Evolutionary conservation across 768 basidiomycete genomes (phyloP), one percentile per base, ranked within the genome.

Genomic region (Ramaria sp.): DNA sequence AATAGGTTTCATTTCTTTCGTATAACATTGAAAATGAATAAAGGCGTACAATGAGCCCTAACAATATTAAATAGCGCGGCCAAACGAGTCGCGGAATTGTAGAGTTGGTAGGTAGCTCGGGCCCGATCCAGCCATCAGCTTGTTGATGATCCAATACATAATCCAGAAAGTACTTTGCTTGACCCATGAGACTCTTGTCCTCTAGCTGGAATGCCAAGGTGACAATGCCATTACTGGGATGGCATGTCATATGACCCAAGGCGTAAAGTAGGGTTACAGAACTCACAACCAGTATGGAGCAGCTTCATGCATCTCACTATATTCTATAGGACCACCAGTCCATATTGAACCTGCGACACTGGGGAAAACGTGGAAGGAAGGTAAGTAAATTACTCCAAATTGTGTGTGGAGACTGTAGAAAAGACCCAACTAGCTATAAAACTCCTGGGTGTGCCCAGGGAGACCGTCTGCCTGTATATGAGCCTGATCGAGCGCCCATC

Each of bases 391-490:
- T 10, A 34, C 52, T 15, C 19, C n/a, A 4, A 20, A 43, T 12
- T 2, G 1, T 24, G 11, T 37, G 27, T 5, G 27, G 5, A 27
- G 27, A 2, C 27, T 27, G 27, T 27, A 27, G 27, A 27, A 2
- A 27, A 27, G 9, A 20, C 6, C 2, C 20, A 24, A 54, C 53
- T 56, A 56, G 54, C 47, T 45, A 20, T 56, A 56, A 34, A 46
- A 56, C 31, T 56, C 56, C 22, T 57, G 47, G 15, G 17, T 48
- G 46, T 57, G 56, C 10, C 56, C 49, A 30, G 56, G 48, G 4
- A 57, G n/a, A 5, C 56, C 49, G 39, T 50, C 37, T 42, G 31
- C 45, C 24, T 48, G 43, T 37, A 48, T 22, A 20, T 56, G 33
- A 4, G 34, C 45, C 34, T 57, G 56, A 48, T 51, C 56, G 3